Base-by-base conservation (phyloP, 441 rosid species). In the Erodium chrysanthum region DNA sequence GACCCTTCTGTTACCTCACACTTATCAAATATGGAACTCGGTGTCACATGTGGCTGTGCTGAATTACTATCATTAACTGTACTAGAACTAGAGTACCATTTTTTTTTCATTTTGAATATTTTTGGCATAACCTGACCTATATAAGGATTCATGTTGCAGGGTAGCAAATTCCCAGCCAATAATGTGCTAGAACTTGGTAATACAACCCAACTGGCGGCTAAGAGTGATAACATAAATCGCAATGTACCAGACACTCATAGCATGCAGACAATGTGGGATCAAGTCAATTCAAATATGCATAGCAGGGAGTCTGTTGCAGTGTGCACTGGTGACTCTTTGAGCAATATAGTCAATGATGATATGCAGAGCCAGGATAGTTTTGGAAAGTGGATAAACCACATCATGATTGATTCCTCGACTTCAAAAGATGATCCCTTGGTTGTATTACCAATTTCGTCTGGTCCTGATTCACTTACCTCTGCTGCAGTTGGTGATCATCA, bases 281-380 rank as follows among this genome's bases (percentile, higher is more conserved):
- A 65, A 31, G 72, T 44, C 67, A 78, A 83, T 75, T 76, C 83
- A 70, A 75, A 66, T 68, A 54, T 65, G 20, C 85, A 65, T 10
- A 37, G 42, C 62, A 75, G 74, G 17, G 81, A 82, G 72, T 65
- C 77, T 70, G 67, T 11, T 65, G 70, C 68, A 58, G 46, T 66
- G 50, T 76, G 74, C 68, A 37, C 76, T 67, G 73, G 72, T 70
- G 80, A 80, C 74, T 33, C 80, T 10, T 31, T 64, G 79, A 81
- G 80, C 71, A 71, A 64, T 75, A 25, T 76, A 69, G 77, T 65
- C 42, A 67, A 70, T 74, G 83, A 83, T 54, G 84, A 89, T 76
- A 76, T 83, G 74, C 86, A 84, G 74, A 88, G 84, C 79, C 96
- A 90, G 80, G 99, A 89, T 67, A 88, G 96, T 84, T 86, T 92